These are phyloP conservation scores for Cercospora citrullina DNA, from an alignment of 2,329 filamentous ascomycete species.

Conservation along the genomic window DNA sequence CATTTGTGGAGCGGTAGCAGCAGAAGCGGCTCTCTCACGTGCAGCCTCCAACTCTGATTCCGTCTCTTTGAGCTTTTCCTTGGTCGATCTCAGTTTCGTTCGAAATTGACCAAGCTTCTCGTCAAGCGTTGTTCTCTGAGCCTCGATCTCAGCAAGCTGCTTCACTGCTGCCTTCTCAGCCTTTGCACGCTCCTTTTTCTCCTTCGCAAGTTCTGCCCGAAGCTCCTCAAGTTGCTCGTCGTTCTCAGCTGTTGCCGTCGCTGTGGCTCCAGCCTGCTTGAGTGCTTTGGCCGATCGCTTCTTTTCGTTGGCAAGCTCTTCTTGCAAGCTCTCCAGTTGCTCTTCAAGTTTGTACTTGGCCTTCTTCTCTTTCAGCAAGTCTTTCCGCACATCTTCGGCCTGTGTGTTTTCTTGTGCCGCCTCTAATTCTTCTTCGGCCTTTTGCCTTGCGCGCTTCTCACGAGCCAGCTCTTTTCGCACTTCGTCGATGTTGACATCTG, in stretches of 20 bases:
- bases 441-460: constrained; percentile 37
- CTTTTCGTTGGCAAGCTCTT: constrained; percentile 39
- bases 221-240: constrained; percentile 50
- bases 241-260: constrained; percentile 43
- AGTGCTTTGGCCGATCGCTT: constrained; percentile 41
- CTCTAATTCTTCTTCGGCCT: constrained; percentile 39
- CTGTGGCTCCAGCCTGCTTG: constrained; percentile 45
- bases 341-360: constrained; percentile 40
- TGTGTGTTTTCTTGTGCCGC: constrained; percentile 42
- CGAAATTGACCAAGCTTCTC: constrained; percentile 69
- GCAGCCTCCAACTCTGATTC: constrained; percentile 52
- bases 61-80: constrained; percentile 70
- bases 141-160: constrained; percentile 61
- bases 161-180: constrained; percentile 56
- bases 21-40: constrained; percentile 40
- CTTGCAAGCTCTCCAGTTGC: constrained; percentile 36
- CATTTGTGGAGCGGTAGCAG: constrained; percentile 39
- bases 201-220: constrained; percentile 52
- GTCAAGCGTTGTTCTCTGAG: constrained; percentile 65
- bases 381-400: constrained; percentile 37
- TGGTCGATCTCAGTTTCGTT: constrained; percentile 67
- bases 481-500: constrained; percentile 37
- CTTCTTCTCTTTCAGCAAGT: constrained; percentile 39
- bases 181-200: constrained; percentile 54
- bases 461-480: constrained; percentile 37